These are phyloP conservation scores for Hypoxylon rubiginosum DNA, from an alignment of 2,329 filamentous ascomycete genomes.

Conservation along the genomic window DNA sequence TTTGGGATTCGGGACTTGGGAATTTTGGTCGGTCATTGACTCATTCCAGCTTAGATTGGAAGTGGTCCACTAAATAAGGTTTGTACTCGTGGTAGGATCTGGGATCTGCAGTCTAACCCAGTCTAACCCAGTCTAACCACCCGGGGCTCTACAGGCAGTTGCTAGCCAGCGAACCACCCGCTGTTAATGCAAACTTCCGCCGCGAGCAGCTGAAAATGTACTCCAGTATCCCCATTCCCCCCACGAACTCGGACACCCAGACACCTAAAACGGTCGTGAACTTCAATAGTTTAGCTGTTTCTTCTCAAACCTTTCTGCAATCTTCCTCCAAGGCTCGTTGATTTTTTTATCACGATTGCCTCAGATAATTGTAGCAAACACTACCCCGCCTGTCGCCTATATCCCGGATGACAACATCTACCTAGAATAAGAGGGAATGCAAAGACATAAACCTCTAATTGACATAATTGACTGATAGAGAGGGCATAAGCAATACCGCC, in stretches of 20 bases:
- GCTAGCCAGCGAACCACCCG: background rate
- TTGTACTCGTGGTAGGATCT: constrained; percentile 33
- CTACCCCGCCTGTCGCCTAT: no score
- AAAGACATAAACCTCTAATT: no score
- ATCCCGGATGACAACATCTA: no score
- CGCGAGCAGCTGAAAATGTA: constrained; percentile 31
- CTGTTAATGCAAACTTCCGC: constrained; percentile 10
- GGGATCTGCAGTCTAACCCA: background rate
- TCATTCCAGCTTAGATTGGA: constrained; percentile 30
- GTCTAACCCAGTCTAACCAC: no score
- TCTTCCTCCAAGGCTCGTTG: no score
- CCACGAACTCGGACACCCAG: no score
- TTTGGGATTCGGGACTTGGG: background rate
- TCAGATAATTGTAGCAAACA: no score
- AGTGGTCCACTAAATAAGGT: constrained; percentile 33
- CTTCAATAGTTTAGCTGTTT: background rate
- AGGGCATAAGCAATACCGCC: no score
- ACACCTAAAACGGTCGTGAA: background rate
- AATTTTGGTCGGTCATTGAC: constrained; percentile 29
- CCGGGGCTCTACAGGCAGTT: background rate
- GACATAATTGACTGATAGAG: no score
- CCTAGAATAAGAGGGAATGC: no score
- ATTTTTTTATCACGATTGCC: no score
- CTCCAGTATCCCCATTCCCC: background rate
- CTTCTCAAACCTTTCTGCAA: background rate